Evolutionary conservation across 2,329 filamentous ascomycete species (phyloP), one percentile per base, ranked within the genome.

Genomic region (Amauroascus niger): DNA sequence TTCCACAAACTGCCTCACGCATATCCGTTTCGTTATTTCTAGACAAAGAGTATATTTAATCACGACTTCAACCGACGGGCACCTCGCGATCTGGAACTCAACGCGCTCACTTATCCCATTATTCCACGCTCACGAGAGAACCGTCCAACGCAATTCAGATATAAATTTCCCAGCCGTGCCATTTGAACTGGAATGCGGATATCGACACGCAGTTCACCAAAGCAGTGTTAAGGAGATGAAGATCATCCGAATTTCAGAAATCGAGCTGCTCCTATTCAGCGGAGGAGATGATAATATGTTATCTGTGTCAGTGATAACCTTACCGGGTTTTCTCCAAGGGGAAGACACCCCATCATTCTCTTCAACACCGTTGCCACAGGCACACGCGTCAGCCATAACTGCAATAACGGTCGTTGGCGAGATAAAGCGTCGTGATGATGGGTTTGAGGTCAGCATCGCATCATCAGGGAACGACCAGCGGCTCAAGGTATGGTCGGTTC

Each of bases 271-370:
- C 0, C 64, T 95, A 16, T 67, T 87, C 3, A 89, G 88, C 0
- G 88, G 87, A 24, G 89, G 93, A 20, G 93, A 98, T 62, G 93
- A 97, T 67, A 93, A 93, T 57, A 84, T 85, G 2, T 67, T 97
- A 0, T 83, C 79, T 0, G 63, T 87, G 9, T 79, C 78, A 0
- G 64, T 77, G 30, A 60, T 76, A 26, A 60, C 49, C 14, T 62
- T 63, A 2, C 47, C 58, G 6, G 32, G 32, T n/a, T n/a, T n/a
- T n/a, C n/a, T n/a, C 9, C 43, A 30, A 5, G 1, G 2, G 8
- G 37, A 33, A 33, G 40, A 7, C 35, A 26, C 32, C 14, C 7
- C n/a, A 53, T 58, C 22, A 26, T 63, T 71, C 9, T 56, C 57
- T 22, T 71, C 67, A 0, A 54, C 71, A 2, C 63, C 67, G 1